These are phyloP conservation scores for Balakata baccata DNA, from an alignment of 345 rosid genomes.

Conservation along the genomic window DNA sequence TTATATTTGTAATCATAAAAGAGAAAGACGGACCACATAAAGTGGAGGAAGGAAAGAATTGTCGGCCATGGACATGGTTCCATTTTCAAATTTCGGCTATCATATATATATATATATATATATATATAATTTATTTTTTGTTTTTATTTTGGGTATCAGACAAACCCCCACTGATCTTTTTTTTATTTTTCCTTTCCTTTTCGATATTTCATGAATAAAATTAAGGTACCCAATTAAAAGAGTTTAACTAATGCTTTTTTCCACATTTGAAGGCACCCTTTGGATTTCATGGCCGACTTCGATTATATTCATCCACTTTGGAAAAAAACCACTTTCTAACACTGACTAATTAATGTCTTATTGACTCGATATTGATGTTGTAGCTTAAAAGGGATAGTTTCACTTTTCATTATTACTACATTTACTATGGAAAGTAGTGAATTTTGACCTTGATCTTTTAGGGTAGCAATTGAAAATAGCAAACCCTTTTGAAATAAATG, in stretches of 20 bases:
- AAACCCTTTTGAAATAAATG: too few species aligned
- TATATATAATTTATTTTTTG: not conserved
- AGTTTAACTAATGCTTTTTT: not conserved
- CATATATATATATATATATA: not conserved
- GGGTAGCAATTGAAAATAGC: too few species aligned
- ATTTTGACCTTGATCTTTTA: too few species aligned
- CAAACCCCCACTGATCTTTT: not conserved
- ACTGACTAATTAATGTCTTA: too few species aligned
- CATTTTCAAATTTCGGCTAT: conserved; percentile 19
- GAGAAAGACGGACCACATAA: conserved; percentile 16
- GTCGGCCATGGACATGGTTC: conserved; percentile 19
- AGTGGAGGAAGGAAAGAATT: not conserved
- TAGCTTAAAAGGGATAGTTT: too few species aligned
- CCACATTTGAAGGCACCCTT: not conserved
- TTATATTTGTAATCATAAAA: not conserved
- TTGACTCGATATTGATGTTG: too few species aligned
- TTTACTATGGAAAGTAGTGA: too few species aligned
- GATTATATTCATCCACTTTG: not conserved
- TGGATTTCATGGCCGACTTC: conserved; percentile 20
- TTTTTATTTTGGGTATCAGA: not conserved
- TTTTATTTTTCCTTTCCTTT: not conserved
- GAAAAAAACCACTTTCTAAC: too few species aligned
- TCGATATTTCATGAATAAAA: not conserved
- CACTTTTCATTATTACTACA: too few species aligned
- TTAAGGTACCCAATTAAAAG: not conserved